Evolutionary conservation across 352 stramenopile genomes (phyloP), one percentile per base, ranked within the genome.

Genomic region (Phytophthora macrochlamydospora): DNA sequence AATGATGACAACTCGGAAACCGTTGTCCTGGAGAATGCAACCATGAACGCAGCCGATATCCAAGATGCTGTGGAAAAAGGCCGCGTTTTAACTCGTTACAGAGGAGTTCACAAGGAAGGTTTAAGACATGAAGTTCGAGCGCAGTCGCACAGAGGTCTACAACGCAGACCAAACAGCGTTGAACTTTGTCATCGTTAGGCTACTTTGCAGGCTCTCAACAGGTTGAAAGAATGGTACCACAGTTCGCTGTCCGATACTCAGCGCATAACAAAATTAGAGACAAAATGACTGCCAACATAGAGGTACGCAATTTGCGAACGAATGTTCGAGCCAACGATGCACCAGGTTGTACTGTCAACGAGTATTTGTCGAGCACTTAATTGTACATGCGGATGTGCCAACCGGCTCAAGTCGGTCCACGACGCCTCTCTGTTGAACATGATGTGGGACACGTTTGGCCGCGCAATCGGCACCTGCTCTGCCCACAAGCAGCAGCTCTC

Each of bases 281-380:
- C 9, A 76, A 73, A 53, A 73, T 76, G 59, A 46, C 24, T 9
- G 37, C n/a, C 18, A 33, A 48, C 5, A 77, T 74, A n/a, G 65
- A 71, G 9, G 60, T 69, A 31, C 50, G 52, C 18, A 71, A 77
- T 46, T 7, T 77, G n/a, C 8, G 38, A 9, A 29, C 38, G 0
- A 67, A 59, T 14, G 33, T 73, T 9, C 55, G 70, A 48, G 63
- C 51, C 1, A 65, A 64, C n/a, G 69, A 64, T 4, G 64, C 55
- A 7, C 69, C 64, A 5, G 69, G 32, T 1, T 70, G 65, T 40
- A 71, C 54, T 28, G 18, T 77, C 2, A 51, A 54, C 3, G 51
- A 73, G 45, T 13, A 11, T 50, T 71, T 9, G 55, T 75, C 4
- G 24, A 62, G 8, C 35, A 13, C 13, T 50, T 65, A 65, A n/a